Conservation (phyloP, 306 rosid genomes). For the Vigna unguiculata region DNA sequence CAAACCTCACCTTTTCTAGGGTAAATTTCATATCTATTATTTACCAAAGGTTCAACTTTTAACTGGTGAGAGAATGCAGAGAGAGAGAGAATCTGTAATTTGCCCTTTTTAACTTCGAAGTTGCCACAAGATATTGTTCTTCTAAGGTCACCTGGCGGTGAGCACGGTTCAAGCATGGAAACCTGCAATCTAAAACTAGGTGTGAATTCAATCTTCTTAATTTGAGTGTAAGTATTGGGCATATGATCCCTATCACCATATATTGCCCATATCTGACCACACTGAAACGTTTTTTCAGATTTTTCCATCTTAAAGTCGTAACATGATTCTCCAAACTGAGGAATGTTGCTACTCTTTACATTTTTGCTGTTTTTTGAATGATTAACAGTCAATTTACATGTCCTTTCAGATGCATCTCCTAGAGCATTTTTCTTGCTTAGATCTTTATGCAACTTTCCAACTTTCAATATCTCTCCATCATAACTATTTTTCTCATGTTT, state of each 20-base stretch:
- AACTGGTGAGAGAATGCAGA: slow-evolving; percentile 60
- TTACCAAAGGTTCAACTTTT: slow-evolving; percentile 35
- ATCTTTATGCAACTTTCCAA: slow-evolving; percentile 73
- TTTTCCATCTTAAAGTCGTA: slow-evolving; percentile 50
- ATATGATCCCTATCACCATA: slow-evolving; percentile 53
- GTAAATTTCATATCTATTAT: slow-evolving; percentile 52
- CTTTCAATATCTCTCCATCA: slow-evolving; percentile 39
- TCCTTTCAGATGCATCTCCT: slow-evolving; percentile 46
- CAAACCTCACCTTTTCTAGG: slow-evolving; percentile 78
- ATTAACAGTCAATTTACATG: slow-evolving; percentile 32
- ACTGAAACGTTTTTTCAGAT: slow-evolving; percentile 54
- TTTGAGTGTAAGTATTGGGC: slow-evolving; percentile 59
- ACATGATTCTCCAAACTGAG: slow-evolving; percentile 35
- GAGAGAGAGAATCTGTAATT: slow-evolving; percentile 37
- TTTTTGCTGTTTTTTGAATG: slow-evolving; percentile 44
- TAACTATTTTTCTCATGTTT: slow-evolving; percentile 51
- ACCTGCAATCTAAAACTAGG: slow-evolving; percentile 54
- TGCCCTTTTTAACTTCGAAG: slow-evolving; percentile 46
- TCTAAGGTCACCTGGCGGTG: slow-evolving; percentile 8
- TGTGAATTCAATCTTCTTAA: slow-evolving; percentile 54
- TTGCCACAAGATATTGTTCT: slow-evolving; percentile 60
- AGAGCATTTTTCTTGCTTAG: slow-evolving; percentile 52
- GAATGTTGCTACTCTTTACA: slow-evolving; percentile 15
- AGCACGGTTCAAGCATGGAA: slow-evolving; percentile 61
- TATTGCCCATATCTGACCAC: slow-evolving; percentile 76